phyloP scores from a whole-genome alignment of 495 filamentous ascomycete species.

The Aspergillus cavernicola region DNA sequence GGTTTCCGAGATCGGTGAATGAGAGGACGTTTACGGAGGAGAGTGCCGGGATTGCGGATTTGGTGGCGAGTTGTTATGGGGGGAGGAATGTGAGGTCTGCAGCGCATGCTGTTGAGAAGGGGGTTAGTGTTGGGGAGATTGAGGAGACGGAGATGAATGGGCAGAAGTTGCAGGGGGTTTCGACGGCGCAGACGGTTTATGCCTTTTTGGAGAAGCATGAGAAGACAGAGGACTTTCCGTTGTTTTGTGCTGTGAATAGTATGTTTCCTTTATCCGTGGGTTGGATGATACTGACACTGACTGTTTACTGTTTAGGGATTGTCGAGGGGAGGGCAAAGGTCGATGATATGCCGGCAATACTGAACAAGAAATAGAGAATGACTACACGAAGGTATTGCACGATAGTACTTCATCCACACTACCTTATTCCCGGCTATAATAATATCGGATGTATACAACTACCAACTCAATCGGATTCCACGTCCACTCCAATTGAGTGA shows the following conservation, averaged over 20 bases:
- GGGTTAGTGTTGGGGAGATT: constrained; percentile 67
- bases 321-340: background rate
- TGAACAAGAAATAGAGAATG: too few species aligned
- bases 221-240: constrained; percentile 69
- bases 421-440: too few species aligned
- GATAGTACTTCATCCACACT: too few species aligned
- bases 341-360: background rate
- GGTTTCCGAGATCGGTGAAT: constrained; percentile 68
- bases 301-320: background rate
- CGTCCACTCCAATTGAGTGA: too few species aligned
- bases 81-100: constrained; percentile 73
- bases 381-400: too few species aligned
- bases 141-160: constrained; percentile 81
- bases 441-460: too few species aligned
- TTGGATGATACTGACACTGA: background rate
- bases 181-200: constrained; percentile 78
- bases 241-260: constrained; percentile 71
- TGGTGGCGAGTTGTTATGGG: constrained; percentile 79
- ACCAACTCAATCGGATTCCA: too few species aligned
- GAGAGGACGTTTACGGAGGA: constrained; percentile 85
- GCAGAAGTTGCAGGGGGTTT: constrained; percentile 88
- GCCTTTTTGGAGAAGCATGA: constrained; percentile 66
- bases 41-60: constrained; percentile 81
- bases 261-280: background rate
- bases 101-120: constrained; percentile 74